Conservation (phyloP, 2,329 filamentous ascomycete species). For the Ceratocystis lukuohia region DNA sequence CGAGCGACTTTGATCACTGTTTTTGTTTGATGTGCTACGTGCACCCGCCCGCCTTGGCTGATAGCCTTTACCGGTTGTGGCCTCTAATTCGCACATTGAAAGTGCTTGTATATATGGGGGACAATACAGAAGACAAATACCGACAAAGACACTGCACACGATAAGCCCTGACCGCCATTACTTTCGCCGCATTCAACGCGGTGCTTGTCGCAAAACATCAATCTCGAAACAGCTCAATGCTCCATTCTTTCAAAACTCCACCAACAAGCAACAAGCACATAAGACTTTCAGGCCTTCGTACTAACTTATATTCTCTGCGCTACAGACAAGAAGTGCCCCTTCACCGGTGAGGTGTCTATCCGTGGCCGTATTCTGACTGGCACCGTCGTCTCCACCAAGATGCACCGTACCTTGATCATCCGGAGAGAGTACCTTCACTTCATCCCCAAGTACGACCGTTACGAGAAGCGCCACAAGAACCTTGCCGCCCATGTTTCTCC, state of each 20-base stretch:
- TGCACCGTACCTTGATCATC: conserved; percentile 99
- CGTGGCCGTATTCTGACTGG: conserved; percentile 99
- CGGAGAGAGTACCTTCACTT: conserved; percentile 99
- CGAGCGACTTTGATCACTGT: background rate
- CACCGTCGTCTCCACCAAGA: conserved; percentile 99
- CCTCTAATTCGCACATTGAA: background rate
- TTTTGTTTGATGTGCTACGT: background rate
- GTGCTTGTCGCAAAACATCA: background rate
- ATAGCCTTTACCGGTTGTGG: background rate
- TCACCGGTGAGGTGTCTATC: conserved; percentile 98
- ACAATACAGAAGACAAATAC: background rate
- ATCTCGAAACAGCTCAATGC: background rate
- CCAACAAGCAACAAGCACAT: background rate
- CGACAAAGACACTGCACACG: background rate
- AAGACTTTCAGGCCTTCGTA: background rate
- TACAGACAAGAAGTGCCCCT: conserved; percentile 99
- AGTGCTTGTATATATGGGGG: background rate
- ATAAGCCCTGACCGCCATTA: background rate
- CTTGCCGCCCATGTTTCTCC: conserved; percentile 96
- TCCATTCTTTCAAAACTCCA: background rate
- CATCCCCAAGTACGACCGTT: conserved; percentile 98
- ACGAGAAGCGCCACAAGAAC: conserved; percentile 99
- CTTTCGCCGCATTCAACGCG: background rate
- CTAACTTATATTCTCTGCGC: conserved; percentile 9
- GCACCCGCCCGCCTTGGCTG: no score